Conservation (phyloP, 345 rosid species). For the Viola odorata region DNA sequence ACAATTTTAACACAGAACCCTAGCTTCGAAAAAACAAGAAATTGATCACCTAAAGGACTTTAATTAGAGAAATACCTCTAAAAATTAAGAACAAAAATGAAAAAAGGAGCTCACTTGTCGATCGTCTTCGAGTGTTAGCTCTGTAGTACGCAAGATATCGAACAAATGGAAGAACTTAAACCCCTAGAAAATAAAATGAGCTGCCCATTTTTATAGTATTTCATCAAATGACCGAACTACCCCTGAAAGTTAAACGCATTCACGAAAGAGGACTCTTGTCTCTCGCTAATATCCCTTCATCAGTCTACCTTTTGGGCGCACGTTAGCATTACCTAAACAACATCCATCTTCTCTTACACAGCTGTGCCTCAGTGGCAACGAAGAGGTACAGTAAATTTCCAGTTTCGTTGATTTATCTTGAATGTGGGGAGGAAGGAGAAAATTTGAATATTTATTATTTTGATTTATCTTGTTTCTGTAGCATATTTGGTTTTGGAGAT, state of each 20-base stretch:
- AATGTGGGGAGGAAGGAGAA: slow-evolving; percentile 1
- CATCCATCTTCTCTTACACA: background rate
- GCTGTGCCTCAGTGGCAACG: slow-evolving; percentile 2
- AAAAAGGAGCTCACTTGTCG: background rate
- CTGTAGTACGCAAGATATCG: background rate
- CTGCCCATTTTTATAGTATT: background rate
- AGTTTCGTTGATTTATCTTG: background rate
- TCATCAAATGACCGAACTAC: background rate
- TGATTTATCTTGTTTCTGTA: no score
- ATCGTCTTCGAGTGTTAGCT: background rate
- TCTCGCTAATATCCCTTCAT: no score
- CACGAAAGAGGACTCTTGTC: no score
- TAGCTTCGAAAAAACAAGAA: no score
- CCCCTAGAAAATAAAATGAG: background rate
- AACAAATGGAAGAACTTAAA: background rate
- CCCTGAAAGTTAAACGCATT: background rate
- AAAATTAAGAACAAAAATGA: background rate
- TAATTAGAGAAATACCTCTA: background rate
- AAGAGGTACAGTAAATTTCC: background rate
- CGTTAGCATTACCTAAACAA: no score
- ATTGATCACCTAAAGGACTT: no score
- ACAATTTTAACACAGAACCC: no score
- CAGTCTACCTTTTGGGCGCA: no score
- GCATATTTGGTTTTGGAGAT: slow-evolving; percentile 23
- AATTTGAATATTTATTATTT: background rate